These are phyloP conservation scores for Mucor piriformis DNA, from an alignment of 371 early-diverging fungal species.

Conservation along the genomic window DNA sequence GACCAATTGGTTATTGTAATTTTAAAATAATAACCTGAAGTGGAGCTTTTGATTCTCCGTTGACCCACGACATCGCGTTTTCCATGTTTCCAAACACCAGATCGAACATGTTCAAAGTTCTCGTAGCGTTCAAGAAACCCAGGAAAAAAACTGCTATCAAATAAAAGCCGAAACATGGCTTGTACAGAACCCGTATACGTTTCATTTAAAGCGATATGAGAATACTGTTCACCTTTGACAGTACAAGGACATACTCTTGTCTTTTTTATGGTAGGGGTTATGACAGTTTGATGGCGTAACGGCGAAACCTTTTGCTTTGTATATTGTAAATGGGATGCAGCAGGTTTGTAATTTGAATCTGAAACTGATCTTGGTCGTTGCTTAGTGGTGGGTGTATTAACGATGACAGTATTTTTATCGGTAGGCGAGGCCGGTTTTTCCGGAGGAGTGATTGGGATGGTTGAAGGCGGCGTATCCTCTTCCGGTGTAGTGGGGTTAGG, in stretches of 20 bases:
- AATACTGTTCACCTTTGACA: constrained; percentile 45
- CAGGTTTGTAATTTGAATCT: constrained; percentile 6
- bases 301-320: background rate
- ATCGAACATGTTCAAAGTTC: constrained; percentile 36
- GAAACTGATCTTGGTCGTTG: constrained; percentile 24
- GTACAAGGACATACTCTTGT: constrained; percentile 44
- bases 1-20: too few relatives aligned
- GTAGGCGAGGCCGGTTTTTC: background rate
- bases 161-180: constrained; percentile 43
- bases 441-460: background rate
- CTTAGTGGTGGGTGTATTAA: constrained; percentile 4
- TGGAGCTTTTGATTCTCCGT: constrained; percentile 26
- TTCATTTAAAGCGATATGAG: constrained; percentile 41
- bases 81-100: constrained; percentile 35
- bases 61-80: constrained; percentile 23
- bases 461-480: background rate
- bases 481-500: constrained; percentile 4
- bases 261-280: constrained; percentile 15
- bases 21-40: too few relatives aligned
- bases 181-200: constrained; percentile 46
- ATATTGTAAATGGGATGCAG: background rate
- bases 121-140: constrained; percentile 34
- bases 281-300: background rate
- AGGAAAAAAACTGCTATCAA: constrained; percentile 31
- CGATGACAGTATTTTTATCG: background rate